These are phyloP conservation scores for Tubosaeta brunneosetosa DNA, from an alignment of 768 basidiomycete species.

Conservation along the genomic window DNA sequence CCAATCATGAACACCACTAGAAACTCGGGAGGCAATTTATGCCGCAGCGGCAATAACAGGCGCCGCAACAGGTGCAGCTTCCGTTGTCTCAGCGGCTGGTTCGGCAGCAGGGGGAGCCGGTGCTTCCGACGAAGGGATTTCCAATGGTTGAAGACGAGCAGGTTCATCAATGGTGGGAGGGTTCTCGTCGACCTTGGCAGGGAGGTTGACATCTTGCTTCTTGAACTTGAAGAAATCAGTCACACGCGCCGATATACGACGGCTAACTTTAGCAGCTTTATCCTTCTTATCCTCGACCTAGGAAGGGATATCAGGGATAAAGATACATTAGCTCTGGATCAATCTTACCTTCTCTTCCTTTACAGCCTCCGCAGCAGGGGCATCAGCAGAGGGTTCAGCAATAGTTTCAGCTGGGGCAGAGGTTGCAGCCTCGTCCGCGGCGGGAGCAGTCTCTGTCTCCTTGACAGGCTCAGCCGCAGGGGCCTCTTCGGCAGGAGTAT, in stretches of 20 bases:
- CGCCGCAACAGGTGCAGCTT: slow-evolving; percentile 44
- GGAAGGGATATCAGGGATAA: background rate
- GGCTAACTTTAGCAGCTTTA: slow-evolving; percentile 62
- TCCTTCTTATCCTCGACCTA: slow-evolving; percentile 48
- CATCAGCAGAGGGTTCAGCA: slow-evolving; percentile 31
- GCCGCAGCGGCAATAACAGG: slow-evolving; percentile 78
- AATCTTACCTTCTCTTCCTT: slow-evolving; percentile 59
- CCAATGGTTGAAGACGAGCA: slow-evolving; percentile 74
- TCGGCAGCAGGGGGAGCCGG: slow-evolving; percentile 33
- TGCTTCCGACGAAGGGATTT: slow-evolving; percentile 62
- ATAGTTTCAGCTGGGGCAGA: slow-evolving; percentile 22
- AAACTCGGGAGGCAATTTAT: slow-evolving; percentile 39
- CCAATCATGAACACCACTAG: slow-evolving; percentile 40
- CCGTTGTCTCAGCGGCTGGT: slow-evolving; percentile 32
- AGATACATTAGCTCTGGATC: background rate
- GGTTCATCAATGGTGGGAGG: slow-evolving; percentile 88
- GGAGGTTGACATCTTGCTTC: slow-evolving; percentile 55
- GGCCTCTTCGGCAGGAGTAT: slow-evolving; percentile 33
- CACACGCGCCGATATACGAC: slow-evolving; percentile 82
- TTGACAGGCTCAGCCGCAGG: slow-evolving; percentile 54
- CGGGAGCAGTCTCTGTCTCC: slow-evolving; percentile 51
- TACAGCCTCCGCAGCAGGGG: slow-evolving; percentile 33
- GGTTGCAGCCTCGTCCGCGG: slow-evolving; percentile 23
- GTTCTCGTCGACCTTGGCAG: slow-evolving; percentile 84
- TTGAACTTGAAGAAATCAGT: slow-evolving; percentile 78